phyloP scores from a whole-genome alignment of 139 green algal genomes.

The Chlorella vulgaris region DNA sequence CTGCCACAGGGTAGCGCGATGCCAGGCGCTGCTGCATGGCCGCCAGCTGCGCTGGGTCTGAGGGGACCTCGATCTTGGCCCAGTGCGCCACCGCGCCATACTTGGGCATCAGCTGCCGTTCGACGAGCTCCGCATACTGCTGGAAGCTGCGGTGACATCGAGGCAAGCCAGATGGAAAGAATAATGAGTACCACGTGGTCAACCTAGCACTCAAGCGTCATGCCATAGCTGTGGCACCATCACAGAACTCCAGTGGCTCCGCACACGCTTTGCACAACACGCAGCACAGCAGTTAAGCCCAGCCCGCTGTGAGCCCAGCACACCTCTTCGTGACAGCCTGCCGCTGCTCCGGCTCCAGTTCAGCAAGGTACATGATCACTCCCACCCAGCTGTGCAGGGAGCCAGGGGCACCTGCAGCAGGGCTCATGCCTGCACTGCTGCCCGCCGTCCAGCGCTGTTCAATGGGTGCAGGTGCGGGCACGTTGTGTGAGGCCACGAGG shows the following conservation, averaged over 20 bases:
- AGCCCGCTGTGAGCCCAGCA: background rate
- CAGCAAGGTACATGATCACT: slow-evolving; percentile 98
- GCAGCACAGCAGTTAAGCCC: background rate
- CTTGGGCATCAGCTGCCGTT: slow-evolving; percentile 72
- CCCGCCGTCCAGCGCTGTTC: slow-evolving; percentile 94
- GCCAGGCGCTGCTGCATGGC: slow-evolving; percentile 48
- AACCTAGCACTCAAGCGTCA: background rate
- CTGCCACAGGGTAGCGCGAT: slow-evolving; percentile 55
- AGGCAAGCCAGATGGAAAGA: too few relatives aligned
- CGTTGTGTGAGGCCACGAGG: slow-evolving; percentile 60
- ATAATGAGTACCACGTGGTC: too few relatives aligned
- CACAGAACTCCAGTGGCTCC: too few relatives aligned
- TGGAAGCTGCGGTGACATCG: slow-evolving; percentile 72
- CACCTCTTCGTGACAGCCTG: slow-evolving; percentile 75
- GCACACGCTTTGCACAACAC: background rate
- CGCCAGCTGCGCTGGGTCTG: slow-evolving; percentile 17
- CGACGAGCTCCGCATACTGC: slow-evolving; percentile 72
- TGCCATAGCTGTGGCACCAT: too few relatives aligned
- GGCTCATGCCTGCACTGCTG: slow-evolving; percentile 77
- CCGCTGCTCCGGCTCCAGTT: slow-evolving; percentile 56
- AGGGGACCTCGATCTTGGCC: slow-evolving; percentile 93
- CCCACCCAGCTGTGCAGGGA: slow-evolving; percentile 86
- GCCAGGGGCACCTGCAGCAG: slow-evolving; percentile 47
- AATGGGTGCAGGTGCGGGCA: slow-evolving; percentile 89
- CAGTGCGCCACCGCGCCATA: slow-evolving; percentile 91